A percentile compares a stretch with the other conserved stretches of the same genome.
These are phyloP conservation scores for Quercus phellos DNA, from an alignment of 331 rosid genomes.

Conservation along the genomic window DNA sequence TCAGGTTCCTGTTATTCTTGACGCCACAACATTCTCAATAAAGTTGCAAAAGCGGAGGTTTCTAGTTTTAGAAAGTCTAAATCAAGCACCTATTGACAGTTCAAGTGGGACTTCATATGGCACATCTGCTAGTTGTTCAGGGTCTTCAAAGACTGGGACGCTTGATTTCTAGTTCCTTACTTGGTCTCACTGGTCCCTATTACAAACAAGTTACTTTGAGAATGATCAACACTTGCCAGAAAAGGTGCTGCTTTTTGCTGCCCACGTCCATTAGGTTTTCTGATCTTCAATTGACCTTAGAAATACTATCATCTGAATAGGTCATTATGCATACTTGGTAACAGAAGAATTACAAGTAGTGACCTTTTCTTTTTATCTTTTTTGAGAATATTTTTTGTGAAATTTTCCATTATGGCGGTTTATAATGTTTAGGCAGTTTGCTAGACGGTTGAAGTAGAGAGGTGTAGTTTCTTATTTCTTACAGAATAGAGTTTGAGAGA, in stretches of 20 bases:
- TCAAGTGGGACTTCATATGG: constrained; percentile 73
- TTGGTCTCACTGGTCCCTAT: neutral
- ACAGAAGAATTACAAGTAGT: too few relatives aligned
- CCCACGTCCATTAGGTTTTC: neutral
- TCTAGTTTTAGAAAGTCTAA: constrained; percentile 80
- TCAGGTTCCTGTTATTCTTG: constrained; percentile 74
- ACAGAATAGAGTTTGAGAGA: too few relatives aligned
- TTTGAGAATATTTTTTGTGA: too few relatives aligned
- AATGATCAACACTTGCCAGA: neutral
- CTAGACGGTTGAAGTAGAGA: too few relatives aligned
- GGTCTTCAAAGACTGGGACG: constrained; percentile 50
- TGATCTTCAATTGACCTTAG: neutral
- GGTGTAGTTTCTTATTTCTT: too few relatives aligned
- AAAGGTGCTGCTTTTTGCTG: neutral
- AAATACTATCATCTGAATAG: neutral
- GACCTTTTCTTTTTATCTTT: too few relatives aligned
- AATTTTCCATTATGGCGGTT: too few relatives aligned
- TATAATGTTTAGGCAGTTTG: too few relatives aligned
- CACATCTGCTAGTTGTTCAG: constrained; percentile 71
- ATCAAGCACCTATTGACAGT: constrained; percentile 83
- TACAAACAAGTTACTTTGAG: neutral
- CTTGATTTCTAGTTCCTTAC: constrained; percentile 58
- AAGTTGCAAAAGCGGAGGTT: constrained; percentile 59
- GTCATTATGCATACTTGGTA: neutral
- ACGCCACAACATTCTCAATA: constrained; percentile 72